phyloP scores from a whole-genome alignment of 2,329 filamentous ascomycete species.

The Hymenoscyphus scutula region DNA sequence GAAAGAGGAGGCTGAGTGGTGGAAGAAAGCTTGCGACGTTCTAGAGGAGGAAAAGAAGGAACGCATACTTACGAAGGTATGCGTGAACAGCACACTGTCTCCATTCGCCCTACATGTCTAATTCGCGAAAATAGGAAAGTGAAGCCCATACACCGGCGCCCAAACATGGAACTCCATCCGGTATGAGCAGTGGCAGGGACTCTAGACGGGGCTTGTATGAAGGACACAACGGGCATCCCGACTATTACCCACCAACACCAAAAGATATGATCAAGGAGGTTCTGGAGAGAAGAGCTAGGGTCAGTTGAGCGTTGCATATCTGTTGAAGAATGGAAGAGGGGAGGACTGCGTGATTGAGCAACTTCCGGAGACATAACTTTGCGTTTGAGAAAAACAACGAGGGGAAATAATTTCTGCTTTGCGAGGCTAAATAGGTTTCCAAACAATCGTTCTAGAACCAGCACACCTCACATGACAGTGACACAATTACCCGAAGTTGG shows the following conservation, averaged over 20 bases:
- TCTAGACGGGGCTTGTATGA: neutral
- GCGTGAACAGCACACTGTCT: neutral
- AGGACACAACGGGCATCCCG: neutral
- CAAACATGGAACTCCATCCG: neutral
- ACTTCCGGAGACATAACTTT: neutral
- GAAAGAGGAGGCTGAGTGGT: slow-evolving; percentile 13
- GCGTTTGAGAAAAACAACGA: neutral
- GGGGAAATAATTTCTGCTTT: neutral
- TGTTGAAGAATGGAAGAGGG: neutral
- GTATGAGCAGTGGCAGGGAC: neutral
- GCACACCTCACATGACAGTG: too few relatives aligned
- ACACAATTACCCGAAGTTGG: too few relatives aligned
- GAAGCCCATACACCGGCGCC: neutral
- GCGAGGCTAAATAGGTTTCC: too few relatives aligned
- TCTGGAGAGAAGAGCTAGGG: neutral
- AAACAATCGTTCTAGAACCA: too few relatives aligned
- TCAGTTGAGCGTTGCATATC: neutral
- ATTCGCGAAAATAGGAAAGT: neutral
- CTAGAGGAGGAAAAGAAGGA: slow-evolving; percentile 15
- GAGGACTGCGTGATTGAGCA: neutral
- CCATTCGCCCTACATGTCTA: neutral
- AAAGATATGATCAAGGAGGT: slow-evolving; percentile 5
- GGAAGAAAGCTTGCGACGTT: slow-evolving; percentile 16
- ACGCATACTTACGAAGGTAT: neutral
- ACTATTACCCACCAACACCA: neutral